phyloP scores from a whole-genome alignment of 2,329 filamentous ascomycete species.

The Aspergillus sp. region DNA sequence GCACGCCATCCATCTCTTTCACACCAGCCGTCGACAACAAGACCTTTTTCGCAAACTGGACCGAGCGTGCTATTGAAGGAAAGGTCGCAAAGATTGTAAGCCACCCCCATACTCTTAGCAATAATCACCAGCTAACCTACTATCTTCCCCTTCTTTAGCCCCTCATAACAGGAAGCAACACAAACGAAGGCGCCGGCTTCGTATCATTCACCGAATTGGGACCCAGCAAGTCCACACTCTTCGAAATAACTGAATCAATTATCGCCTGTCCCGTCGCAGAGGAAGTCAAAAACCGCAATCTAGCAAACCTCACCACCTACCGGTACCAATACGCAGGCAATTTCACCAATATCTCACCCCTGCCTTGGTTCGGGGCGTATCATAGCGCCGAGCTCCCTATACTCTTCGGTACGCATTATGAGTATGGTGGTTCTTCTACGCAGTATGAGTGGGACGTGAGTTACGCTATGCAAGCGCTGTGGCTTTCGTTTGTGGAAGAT shows the following conservation, averaged over 20 bases:
- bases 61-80: not conserved
- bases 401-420: slow-evolving; percentile 4
- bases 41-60: slow-evolving; percentile 8
- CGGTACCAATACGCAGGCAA: slow-evolving; percentile 9
- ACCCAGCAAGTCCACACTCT: not conserved
- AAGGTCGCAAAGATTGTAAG: slow-evolving; percentile 4
- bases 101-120: not conserved
- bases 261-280: slow-evolving; percentile 3
- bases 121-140: not conserved
- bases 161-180: slow-evolving; percentile 6
- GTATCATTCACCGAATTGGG: not conserved
- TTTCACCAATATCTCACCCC: slow-evolving; percentile 12
- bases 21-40: slow-evolving; percentile 5
- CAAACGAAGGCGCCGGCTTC: slow-evolving; percentile 13
- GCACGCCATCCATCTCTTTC: slow-evolving; percentile 1
- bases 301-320: not conserved
- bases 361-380: slow-evolving; percentile 8
- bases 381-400: slow-evolving; percentile 8
- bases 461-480: slow-evolving; percentile 4
- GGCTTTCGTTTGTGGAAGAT: slow-evolving; percentile 1
- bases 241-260: not conserved
- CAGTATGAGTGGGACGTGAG: slow-evolving; percentile 5
- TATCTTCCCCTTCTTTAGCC: not conserved
- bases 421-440: not conserved
- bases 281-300: slow-evolving; percentile 3